Evolutionary conservation across 257 asterid genomes (phyloP), one percentile per base, ranked within the genome.

Genomic region (Gentiana dahurica): DNA sequence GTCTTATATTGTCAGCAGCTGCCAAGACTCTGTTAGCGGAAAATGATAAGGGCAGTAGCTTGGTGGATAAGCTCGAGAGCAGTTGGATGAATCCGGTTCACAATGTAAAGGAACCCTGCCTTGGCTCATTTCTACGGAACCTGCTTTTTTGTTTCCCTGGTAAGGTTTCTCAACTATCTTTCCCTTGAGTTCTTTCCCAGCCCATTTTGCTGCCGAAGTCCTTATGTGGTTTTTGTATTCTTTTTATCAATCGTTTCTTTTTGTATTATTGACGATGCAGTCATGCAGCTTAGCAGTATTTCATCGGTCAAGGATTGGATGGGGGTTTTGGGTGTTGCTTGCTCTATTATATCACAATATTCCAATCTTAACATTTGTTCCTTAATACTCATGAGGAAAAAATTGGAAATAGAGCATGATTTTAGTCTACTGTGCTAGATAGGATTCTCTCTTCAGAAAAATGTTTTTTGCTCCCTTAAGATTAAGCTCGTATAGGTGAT

Each of bases 81-180:
- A 54, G 76, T 64, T 91, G 97, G 98, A 81, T 67, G 67, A 84
- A 75, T 69, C 90, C 86, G 45, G 49, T 71, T 59, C 86, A 70
- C 71, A 79, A 64, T 70, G 58, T 78, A 38, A 91, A 79, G 84
- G 94, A 85, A 72, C 95, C 95, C 15, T 73, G 69, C 60, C 71
- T 79, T 53, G 75, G 78, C 65, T 75, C 61, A 34, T 76, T 84
- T 36, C 66, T 72, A 65, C 63, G 68, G 64, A 85, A 85, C 71
- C 67, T 87, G 65, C 79, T 91, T 57, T 79, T 85, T 59, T 73
- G 74, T 61, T 85, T 79, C 75, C 97, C 98, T 72, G 95, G 98
- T 91, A 81, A 54, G 44, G 52, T 65, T 60, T 53, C 51, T 6
- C 11, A 13, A 6, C 8, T 50, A 47, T 59, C 32, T 39, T 53